Base-by-base conservation (phyloP, 768 basidiomycete genomes). In the Lentinula guzmanii region DNA sequence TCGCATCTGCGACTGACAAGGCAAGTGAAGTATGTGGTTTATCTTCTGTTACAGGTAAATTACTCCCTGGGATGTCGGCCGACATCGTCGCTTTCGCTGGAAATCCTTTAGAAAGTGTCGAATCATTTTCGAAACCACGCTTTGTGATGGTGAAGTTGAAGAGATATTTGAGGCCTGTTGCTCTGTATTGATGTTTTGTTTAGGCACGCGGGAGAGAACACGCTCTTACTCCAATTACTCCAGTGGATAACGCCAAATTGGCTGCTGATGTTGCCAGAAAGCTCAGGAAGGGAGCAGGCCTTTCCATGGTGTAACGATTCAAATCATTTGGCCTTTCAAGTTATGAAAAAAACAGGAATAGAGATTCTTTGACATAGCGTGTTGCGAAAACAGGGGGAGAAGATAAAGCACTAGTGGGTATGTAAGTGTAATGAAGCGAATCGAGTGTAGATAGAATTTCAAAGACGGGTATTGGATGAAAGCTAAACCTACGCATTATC, bases 81-180 rank as follows among this genome's bases (percentile, higher is more conserved):
- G 60, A 61, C 42, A 35, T 61, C 18, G 60, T 45, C 35, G 60
- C 60, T 21, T 61, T 61, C n/a, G 51, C 46, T 18, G 60, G 60
- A 16, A 61, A 61, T n/a, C 60, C 60, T 33, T 41, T 61, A 10
- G 60, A 61, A 45, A 46, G 42, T n/a, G 52, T 61, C 16, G 52
- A 54, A 33, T 52, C 35, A 4, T 61, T 61, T 52, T 18, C 41
- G 13, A 54, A 42, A 5, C 60, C 60, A 7, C 48, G 50, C n/a
- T 61, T 61, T 43, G 60, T 61, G 5, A 61, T 61, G 60, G 60
- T 61, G 33, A 52, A 34, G 11, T n/a, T 45, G 18, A 28, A 28
- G 28, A 28, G 5, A 9, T 0, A n/a, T 18, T 24, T 56, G 33
- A 2, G 18, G 5, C 18, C 16, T 3, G 11, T 3, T 5, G 11